Percentiles rank a stretch among this genome's conserved stretches.
phyloP scores from a whole-genome alignment of 805 yeast species.

The Huiozyma sinensis region DNA sequence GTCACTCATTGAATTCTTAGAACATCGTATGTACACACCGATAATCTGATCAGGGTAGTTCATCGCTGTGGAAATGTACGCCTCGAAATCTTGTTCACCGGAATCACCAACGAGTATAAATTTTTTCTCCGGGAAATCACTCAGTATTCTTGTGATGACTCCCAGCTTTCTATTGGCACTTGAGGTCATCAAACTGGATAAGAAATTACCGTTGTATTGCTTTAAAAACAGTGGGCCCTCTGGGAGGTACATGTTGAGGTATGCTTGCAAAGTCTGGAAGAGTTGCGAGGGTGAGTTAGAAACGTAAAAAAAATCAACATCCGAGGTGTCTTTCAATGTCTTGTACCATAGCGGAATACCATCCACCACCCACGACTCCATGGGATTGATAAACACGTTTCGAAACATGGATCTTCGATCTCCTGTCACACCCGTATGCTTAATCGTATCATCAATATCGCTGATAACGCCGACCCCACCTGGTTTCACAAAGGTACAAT shows the following conservation, averaged over 20 bases:
- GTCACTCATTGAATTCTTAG: constrained; percentile 57
- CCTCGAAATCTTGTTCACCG: constrained; percentile 91
- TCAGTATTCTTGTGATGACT: constrained; percentile 49
- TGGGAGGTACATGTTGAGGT: constrained; percentile 43
- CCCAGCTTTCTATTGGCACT: constrained; percentile 69
- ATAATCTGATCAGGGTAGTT: constrained; percentile 50
- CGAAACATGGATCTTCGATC: constrained; percentile 76
- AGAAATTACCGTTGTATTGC: constrained; percentile 71
- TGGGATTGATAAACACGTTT: constrained; percentile 62
- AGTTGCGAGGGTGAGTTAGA: constrained; percentile 94
- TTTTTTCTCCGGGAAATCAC: constrained; percentile 66
- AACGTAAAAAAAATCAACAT: constrained; percentile 75
- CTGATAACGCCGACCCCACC: constrained; percentile 65
- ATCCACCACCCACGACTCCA: constrained; percentile 58
- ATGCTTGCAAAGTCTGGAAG: constrained; percentile 36
- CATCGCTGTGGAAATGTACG: constrained; percentile 63
- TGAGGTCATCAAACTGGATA: constrained; percentile 78
- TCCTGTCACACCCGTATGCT: constrained; percentile 80
- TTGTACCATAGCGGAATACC: constrained; percentile 67
- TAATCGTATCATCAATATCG: constrained; percentile 92
- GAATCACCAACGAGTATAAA: constrained; percentile 89
- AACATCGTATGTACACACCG: constrained; percentile 74
- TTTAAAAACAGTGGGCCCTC: constrained; percentile 77
- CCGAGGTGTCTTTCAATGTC: constrained; percentile 32
- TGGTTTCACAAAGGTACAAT: constrained; percentile 12